Conservation (phyloP, 2,329 filamentous ascomycete genomes). For the Fusarium illudens region DNA sequence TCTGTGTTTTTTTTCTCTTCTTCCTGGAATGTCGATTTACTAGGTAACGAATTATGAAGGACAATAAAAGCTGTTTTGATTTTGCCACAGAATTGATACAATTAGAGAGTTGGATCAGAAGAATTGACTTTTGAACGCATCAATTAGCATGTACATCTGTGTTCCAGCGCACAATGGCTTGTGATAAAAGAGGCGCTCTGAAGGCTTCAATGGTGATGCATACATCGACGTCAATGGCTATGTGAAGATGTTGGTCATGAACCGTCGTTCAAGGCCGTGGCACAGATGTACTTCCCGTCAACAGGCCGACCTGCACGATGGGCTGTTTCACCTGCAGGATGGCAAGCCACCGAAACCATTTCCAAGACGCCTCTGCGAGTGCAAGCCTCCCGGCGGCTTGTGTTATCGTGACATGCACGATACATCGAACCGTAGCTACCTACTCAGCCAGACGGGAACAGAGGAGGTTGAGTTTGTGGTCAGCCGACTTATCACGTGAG, state of each 20-base stretch:
- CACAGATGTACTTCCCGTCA: neutral
- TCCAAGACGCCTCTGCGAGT: neutral
- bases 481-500: constrained; percentile 15
- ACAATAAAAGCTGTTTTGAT: constrained; percentile 49
- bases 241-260: neutral
- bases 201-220: neutral
- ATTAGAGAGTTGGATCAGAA: constrained; percentile 35
- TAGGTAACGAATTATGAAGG: constrained; percentile 54
- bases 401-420: constrained; percentile 4
- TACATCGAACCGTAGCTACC: neutral
- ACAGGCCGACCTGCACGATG: neutral
- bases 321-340: constrained; percentile 2
- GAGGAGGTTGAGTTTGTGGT: neutral
- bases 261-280: neutral
- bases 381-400: neutral
- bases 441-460: no score
- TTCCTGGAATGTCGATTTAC: constrained; percentile 46
- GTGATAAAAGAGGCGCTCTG: neutral
- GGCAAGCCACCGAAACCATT: neutral
- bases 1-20: constrained; percentile 43
- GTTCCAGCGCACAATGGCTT: neutral
- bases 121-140: constrained; percentile 10
- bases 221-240: neutral
- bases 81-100: constrained; percentile 37
- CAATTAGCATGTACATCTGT: neutral